Percentiles rank a stretch among this genome's conserved stretches.
phyloP scores from a whole-genome alignment of 768 basidiomycete species.

The Tephrocybe sp. region DNA sequence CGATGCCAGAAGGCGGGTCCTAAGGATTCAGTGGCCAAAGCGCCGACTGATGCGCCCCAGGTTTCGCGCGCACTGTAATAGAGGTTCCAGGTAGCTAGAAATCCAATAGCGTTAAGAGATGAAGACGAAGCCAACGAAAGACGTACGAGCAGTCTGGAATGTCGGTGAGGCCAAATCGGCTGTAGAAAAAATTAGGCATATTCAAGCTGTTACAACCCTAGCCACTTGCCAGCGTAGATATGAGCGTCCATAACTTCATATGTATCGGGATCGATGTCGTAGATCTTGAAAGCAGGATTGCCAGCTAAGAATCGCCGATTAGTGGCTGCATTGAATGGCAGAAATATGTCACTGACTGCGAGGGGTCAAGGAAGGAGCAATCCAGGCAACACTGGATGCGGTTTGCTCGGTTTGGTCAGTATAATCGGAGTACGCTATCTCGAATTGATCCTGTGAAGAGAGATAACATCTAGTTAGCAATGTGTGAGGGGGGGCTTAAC shows the following conservation, averaged over 20 bases:
- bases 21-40: constrained; percentile 38
- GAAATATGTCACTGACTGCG: constrained; percentile 37
- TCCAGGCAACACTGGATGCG: constrained; percentile 46
- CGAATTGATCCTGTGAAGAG: constrained; percentile 44
- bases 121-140: neutral
- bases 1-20: constrained; percentile 60
- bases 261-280: constrained; percentile 66
- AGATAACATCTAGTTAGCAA: no score
- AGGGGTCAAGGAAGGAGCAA: constrained; percentile 60
- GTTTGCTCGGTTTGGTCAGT: constrained; percentile 40
- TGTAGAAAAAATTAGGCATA: constrained; percentile 17
- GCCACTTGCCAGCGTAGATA: constrained; percentile 45
- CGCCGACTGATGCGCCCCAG: constrained; percentile 47
- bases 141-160: constrained; percentile 49
- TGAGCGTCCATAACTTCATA: constrained; percentile 63
- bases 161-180: constrained; percentile 40
- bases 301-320: constrained; percentile 33
- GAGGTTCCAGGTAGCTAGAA: constrained; percentile 47
- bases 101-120: constrained; percentile 3
- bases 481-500: no score
- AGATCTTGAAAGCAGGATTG: constrained; percentile 58
- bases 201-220: neutral
- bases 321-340: neutral
- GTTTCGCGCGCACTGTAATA: constrained; percentile 57
- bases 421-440: constrained; percentile 59